Evolutionary conservation across 352 stramenopile genomes (phyloP), one percentile per base, ranked within the genome.

Genomic region (Saprolegnia diclina): DNA sequence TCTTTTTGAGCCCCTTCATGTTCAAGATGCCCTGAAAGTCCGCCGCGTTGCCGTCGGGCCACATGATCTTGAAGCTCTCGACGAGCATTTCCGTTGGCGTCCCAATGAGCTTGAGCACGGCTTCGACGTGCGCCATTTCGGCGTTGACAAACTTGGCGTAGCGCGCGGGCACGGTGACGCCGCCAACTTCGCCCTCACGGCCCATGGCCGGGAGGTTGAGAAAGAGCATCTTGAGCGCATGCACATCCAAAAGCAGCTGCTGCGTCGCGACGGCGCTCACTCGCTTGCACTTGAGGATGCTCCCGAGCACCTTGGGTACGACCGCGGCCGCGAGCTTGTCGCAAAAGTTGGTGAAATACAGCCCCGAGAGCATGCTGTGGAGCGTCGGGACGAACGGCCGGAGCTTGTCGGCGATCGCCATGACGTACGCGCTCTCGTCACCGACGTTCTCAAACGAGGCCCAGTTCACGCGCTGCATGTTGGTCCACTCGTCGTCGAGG

Each of bases 321-420:
- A 98, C 98, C 5, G 82, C 76, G 18, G 89, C 81, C 0, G 93
- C 94, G 72, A 99, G 98, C 71, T 98, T 98, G 81, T 99, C 96
- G 77, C 96, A 99, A 77, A 99, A 98, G 74, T 94, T 98, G 46
- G 94, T 94, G 76, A 98, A 99, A 77, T 99, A 99, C 16, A 96
- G 77, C 3, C 75, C 75, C 13, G 83, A 92, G 26, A 99, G 84
- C 75, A 97, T 87, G 65, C 91, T 82, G 29, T 91, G 85, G 22
- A 98, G 76, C 46, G 89, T 81, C 0, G 91, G 89, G n/a, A 98
- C 86, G 70, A 98, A 98, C 14, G 80, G 76, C 40, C 92, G 81
- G 40, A 99, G 81, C 65, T 97, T 96, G 19, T 96, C 85, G 48
- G 95, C 86, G 62, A 99, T 98, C 54, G 88, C 78, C 5, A 85